Conservation (phyloP, 2,329 filamentous ascomycete species). For the Pestalotiopsis sp. region DNA sequence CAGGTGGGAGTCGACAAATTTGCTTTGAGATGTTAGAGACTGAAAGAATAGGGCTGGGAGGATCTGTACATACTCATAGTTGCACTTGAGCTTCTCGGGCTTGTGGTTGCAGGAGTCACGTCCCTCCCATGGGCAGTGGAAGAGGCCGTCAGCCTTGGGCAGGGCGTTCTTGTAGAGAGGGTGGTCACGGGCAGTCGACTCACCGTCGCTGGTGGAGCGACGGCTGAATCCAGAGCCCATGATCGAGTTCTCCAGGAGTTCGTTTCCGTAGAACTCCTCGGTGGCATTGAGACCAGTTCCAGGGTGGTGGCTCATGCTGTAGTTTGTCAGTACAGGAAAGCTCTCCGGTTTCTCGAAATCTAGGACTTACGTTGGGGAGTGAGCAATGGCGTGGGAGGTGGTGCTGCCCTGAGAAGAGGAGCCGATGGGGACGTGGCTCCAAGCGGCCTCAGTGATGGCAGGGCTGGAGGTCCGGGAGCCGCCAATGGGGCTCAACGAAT, state of each 20-base stretch:
- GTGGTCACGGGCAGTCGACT: conserved; percentile 64
- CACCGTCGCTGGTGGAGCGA: conserved; percentile 54
- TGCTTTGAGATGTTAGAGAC: conserved; percentile 57
- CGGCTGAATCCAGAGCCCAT: conserved; percentile 47
- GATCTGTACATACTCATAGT: conserved; percentile 82
- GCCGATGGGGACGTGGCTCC: conserved; percentile 39
- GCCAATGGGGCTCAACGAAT: conserved; percentile 48
- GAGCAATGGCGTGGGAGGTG: conserved; percentile 52
- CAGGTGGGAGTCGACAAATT: conserved; percentile 94
- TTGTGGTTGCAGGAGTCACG: conserved; percentile 78
- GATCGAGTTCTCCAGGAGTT: conserved; percentile 40
- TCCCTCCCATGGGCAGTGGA: conserved; percentile 88
- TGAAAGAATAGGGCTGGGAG: background rate
- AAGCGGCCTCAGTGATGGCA: conserved; percentile 50
- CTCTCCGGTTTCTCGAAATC: conserved; percentile 16
- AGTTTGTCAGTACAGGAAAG: conserved; percentile 27
- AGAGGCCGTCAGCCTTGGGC: conserved; percentile 74
- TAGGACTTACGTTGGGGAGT: conserved; percentile 56
- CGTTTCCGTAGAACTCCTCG: conserved; percentile 39
- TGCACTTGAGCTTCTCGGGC: conserved; percentile 96
- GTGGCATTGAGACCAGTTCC: conserved; percentile 34
- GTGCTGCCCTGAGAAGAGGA: conserved; percentile 48
- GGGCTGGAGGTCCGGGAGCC: conserved; percentile 56
- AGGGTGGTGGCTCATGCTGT: conserved; percentile 42
- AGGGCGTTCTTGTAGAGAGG: conserved; percentile 70